Evolutionary conservation across 495 filamentous ascomycete species (phyloP).

Genomic region (Thozetella sp.): DNA sequence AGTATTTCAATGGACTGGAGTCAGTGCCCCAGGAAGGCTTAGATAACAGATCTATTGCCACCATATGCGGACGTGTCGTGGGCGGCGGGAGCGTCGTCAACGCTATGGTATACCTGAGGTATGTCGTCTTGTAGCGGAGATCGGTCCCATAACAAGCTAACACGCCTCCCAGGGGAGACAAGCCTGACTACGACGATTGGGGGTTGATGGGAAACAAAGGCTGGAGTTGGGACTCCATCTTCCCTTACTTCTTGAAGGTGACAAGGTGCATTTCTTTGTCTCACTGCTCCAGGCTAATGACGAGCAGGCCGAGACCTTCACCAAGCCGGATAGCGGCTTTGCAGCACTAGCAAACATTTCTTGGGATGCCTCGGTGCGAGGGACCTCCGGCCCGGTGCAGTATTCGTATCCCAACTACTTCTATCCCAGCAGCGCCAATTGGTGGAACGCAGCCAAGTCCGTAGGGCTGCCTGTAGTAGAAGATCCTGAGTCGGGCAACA

Average conservation of each 20-base stretch:
- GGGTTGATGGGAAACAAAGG: conserved; percentile 59
- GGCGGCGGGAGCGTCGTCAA: conserved; percentile 45
- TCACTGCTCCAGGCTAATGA: not conserved
- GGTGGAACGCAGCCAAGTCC: conserved; percentile 27
- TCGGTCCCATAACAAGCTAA: not conserved
- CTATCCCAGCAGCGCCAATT: conserved; percentile 31
- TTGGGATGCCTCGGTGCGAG: conserved; percentile 36
- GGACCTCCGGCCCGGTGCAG: conserved; percentile 36
- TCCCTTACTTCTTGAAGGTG: conserved; percentile 62
- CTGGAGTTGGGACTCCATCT: conserved; percentile 62
- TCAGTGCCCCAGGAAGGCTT: conserved; percentile 21
- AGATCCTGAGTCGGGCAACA: conserved; percentile 34
- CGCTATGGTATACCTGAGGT: conserved; percentile 40
- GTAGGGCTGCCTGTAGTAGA: conserved; percentile 25
- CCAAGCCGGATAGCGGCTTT: conserved; percentile 15
- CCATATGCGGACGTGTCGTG: conserved; percentile 30
- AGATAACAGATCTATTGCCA: conserved; percentile 18
- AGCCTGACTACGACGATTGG: conserved; percentile 60
- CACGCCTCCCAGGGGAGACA: conserved; percentile 25
- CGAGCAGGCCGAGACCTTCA: conserved; percentile 29
- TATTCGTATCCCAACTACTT: conserved; percentile 41
- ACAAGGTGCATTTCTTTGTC: not conserved
- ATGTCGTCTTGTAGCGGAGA: not conserved
- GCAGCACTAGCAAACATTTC: conserved; percentile 33
- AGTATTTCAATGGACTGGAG: conserved; percentile 22